Conservation (phyloP, 2,329 filamentous ascomycete genomes). For the Ophiostoma tasmaniense region DNA sequence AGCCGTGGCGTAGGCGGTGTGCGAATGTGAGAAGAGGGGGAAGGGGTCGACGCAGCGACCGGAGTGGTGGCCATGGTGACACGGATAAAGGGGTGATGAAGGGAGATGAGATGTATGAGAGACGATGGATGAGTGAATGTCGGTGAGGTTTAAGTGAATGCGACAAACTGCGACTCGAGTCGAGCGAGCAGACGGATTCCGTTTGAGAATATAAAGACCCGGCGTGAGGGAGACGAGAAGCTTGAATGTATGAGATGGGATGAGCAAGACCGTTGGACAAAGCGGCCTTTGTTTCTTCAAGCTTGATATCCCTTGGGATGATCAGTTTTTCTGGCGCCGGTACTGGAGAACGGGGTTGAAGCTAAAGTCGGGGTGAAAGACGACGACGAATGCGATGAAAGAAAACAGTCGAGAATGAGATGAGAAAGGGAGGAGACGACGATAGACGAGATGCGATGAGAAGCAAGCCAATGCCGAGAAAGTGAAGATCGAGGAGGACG, state of each 20-base stretch:
- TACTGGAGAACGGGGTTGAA: neutral
- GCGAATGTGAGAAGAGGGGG: constrained; percentile 48
- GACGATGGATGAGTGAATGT: neutral
- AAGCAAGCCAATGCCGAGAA: neutral
- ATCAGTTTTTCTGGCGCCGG: neutral
- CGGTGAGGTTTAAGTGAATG: neutral
- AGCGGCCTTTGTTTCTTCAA: neutral
- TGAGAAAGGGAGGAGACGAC: neutral
- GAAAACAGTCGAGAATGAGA: neutral
- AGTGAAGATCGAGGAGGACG: neutral
- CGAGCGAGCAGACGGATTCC: neutral
- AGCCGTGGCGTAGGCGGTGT: constrained; percentile 62
- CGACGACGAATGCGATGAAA: neutral
- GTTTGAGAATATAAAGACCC: neutral
- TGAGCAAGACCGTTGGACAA: neutral
- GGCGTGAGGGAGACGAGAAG: neutral
- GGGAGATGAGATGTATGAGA: neutral
- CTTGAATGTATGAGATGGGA: neutral
- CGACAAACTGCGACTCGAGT: neutral
- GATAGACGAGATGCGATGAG: neutral
- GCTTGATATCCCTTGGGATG: neutral
- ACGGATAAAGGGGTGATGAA: neutral
- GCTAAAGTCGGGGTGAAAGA: neutral
- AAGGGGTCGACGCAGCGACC: constrained; percentile 45
- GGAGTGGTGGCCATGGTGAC: constrained; percentile 31